These are phyloP conservation scores for Phytophthora syringae DNA, from an alignment of 352 stramenopile species.

Conservation along the genomic window DNA sequence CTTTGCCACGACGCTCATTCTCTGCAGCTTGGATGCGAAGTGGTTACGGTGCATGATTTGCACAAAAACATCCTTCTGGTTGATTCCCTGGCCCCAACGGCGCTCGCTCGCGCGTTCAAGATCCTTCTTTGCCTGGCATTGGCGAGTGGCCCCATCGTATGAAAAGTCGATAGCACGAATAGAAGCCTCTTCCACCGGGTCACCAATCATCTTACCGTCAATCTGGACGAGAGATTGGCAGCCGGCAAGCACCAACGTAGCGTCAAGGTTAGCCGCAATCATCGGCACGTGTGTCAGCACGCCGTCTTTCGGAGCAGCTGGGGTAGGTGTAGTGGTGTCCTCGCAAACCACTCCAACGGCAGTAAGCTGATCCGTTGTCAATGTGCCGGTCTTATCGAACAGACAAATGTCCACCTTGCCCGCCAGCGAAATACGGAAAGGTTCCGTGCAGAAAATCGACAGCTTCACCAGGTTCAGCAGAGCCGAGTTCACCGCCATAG, in stretches of 20 bases:
- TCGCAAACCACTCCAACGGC: slow-evolving; percentile 93
- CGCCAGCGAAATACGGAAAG: slow-evolving; percentile 97
- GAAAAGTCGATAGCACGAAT: slow-evolving; percentile 97
- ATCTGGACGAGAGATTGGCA: slow-evolving; percentile 99
- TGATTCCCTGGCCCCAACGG: slow-evolving; percentile 69
- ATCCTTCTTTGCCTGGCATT: slow-evolving; percentile 79
- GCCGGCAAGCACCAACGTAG: slow-evolving; percentile 83
- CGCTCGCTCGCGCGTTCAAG: slow-evolving; percentile 71
- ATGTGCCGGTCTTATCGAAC: slow-evolving; percentile 99
- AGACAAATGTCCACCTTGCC: slow-evolving; percentile 97
- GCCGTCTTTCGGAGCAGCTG: slow-evolving; percentile 44
- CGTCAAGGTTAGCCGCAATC: slow-evolving; percentile 83
- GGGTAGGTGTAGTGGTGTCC: slow-evolving; percentile 55
- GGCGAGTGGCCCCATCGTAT: slow-evolving; percentile 76
- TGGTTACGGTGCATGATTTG: slow-evolving; percentile 95
- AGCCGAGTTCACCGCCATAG: slow-evolving; percentile 97
- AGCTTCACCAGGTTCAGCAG: slow-evolving; percentile 95
- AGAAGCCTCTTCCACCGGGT: slow-evolving; percentile 98
- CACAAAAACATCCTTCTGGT: slow-evolving; percentile 84
- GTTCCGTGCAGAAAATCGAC: slow-evolving; percentile 98
- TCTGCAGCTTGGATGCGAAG: slow-evolving; percentile 96
- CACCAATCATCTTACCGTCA: slow-evolving; percentile 96
- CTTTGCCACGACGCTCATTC: slow-evolving; percentile 97
- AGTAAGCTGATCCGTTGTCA: slow-evolving; percentile 97
- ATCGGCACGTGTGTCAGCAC: slow-evolving; percentile 79